Base-by-base conservation (phyloP, 495 filamentous ascomycete species). In the Hyaloscypha hepaticicola region DNA sequence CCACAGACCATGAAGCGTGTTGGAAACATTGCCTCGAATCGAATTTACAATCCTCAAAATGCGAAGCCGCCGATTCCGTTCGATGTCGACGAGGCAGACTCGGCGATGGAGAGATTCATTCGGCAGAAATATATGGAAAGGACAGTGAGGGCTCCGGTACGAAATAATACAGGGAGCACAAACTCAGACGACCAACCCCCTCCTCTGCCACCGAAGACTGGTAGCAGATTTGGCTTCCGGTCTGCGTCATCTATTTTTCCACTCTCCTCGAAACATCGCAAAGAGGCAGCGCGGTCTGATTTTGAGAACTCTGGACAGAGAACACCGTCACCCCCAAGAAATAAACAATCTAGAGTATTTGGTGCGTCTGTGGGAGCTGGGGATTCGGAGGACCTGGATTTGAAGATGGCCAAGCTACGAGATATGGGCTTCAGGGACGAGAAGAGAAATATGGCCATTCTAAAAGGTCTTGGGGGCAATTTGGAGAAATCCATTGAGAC, bases 391-490 rank as follows among this genome's bases (percentile, higher is more conserved):
- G 79, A 83, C 33, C 82, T 80, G 45, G 86, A 86, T 31, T 80
- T 80, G 31, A 96, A 97, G 75, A 77, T 99, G 71, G 83, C 83
- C 9, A 87, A 84, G 19, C 78, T 99, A 58, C 83, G 86, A 55
- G 92, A 96, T 60, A 97, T 98, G 95, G 95, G 95, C 1, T 99
- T 99, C 70, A 81, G 74, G 33, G 92, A 99, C 72, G 89, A 94
- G 38, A 87, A 86, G 64, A 83, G 89, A 52, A 98, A 96, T 67
- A 77, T 85, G 14, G 85, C 87, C 60, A 87, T 97, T 26, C 76
- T 99, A 27, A 90, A 90, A 64, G 88, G 89, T 12, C 79, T 93
- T 7, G 82, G 87, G 63, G 95, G 96, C 2, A 93, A 96, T 70
- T 67, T 99, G 48, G 90, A 96, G 61, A 89, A 87, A 70, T 82